A percentile compares a stretch with the other conserved stretches of the same genome.
Conservation (phyloP, 2,329 filamentous ascomycete species). For the Penicillium hordei region DNA sequence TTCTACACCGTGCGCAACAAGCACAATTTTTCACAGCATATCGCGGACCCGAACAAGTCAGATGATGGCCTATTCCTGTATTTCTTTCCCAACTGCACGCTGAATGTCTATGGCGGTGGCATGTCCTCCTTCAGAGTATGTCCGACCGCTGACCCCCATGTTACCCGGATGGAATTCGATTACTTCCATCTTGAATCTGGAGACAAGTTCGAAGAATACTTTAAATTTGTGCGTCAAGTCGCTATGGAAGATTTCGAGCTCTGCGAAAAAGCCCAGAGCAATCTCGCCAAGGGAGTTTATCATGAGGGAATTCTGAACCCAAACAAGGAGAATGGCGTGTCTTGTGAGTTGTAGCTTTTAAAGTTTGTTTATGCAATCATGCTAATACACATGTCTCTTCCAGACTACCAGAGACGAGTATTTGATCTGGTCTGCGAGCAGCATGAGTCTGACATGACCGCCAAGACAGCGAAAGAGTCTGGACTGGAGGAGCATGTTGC, state of each 20-base stretch:
- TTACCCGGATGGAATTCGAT: conserved; percentile 59
- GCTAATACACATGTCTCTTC: conserved; percentile 7
- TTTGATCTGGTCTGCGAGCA: conserved; percentile 48
- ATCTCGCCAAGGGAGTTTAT: conserved; percentile 56
- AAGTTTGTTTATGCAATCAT: conserved; percentile 10
- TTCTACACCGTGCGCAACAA: conserved; percentile 58
- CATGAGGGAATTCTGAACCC: conserved; percentile 57
- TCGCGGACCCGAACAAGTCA: conserved; percentile 54
- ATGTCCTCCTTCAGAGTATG: conserved; percentile 59
- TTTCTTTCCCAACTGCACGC: conserved; percentile 58
- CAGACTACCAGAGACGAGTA: conserved; percentile 50
- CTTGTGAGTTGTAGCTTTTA: conserved; percentile 40
- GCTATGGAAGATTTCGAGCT: conserved; percentile 58
- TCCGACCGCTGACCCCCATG: conserved; percentile 50
- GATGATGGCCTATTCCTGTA: conserved; percentile 58
- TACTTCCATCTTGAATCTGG: conserved; percentile 55
- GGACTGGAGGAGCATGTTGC: conserved; percentile 9
- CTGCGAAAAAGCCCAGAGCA: conserved; percentile 57
- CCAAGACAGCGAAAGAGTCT: neutral
- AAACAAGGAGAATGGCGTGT: conserved; percentile 56
- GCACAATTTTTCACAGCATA: conserved; percentile 56
- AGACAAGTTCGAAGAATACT: conserved; percentile 59
- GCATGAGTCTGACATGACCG: conserved; percentile 38
- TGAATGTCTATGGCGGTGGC: conserved; percentile 59
- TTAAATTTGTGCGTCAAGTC: conserved; percentile 57